These are phyloP conservation scores for Cladophialophora exuberans DNA, from an alignment of 2,329 filamentous ascomycete genomes.

Conservation along the genomic window DNA sequence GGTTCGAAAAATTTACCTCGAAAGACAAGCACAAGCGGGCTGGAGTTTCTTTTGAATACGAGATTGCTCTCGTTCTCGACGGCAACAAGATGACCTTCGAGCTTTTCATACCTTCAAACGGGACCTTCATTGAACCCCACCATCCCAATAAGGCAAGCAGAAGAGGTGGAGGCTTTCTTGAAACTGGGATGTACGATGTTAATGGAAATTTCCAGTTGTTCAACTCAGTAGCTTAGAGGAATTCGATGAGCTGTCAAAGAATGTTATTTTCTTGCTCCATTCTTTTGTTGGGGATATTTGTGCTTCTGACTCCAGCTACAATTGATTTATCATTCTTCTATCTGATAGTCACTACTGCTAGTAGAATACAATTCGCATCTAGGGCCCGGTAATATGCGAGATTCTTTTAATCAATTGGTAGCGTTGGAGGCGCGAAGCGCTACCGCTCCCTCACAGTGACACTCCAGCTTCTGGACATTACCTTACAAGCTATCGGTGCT, in stretches of 20 bases:
- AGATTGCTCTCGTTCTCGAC: constrained; percentile 2
- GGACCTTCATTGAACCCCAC: background rate
- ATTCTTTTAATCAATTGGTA: too few relatives aligned
- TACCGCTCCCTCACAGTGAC: too few relatives aligned
- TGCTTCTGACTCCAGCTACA: too few relatives aligned
- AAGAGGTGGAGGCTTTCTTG: background rate
- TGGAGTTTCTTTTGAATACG: constrained; percentile 4
- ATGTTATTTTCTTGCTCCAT: too few relatives aligned
- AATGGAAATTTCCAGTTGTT: background rate
- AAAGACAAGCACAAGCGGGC: background rate
- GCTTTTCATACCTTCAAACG: constrained; percentile 4
- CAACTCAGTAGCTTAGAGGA: background rate
- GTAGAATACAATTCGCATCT: too few relatives aligned
- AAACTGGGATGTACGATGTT: background rate
- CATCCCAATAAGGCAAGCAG: too few relatives aligned
- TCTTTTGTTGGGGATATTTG: too few relatives aligned
- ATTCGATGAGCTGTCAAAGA: background rate
- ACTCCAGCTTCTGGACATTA: background rate
- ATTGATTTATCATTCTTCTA: too few relatives aligned
- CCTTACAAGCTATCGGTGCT: background rate
- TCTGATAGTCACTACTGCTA: too few relatives aligned
- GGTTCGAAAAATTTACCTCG: background rate
- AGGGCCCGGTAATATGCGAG: too few relatives aligned
- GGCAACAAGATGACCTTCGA: constrained; percentile 5
- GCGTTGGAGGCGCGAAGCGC: too few relatives aligned